Evolutionary conservation across 768 basidiomycete genomes (phyloP), one percentile per base, ranked within the genome.

Genomic region (Boletus tylopilopsis): DNA sequence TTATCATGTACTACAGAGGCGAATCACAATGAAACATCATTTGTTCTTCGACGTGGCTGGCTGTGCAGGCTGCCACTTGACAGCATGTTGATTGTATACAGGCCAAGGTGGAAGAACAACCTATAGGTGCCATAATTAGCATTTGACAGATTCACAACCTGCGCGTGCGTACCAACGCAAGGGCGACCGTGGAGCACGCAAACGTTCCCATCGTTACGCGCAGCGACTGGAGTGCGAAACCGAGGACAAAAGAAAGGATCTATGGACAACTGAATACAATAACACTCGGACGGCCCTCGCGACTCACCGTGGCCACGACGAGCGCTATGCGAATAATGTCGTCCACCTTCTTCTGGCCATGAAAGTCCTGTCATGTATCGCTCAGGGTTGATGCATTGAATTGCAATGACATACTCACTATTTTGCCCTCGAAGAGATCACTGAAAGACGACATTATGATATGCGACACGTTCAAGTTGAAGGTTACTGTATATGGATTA

Each of bases 21-120:
- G 16, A 23, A 47, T 34, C 3, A 52, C 22, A 7, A 33, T 11
- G n/a, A 30, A 39, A 30, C 34, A 45, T 62, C 51, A 60, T 48
- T 60, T 57, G 4, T 44, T 59, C 49, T 64, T 61, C 23, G 64
- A 49, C 50, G 53, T 10, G 10, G 27, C 18, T 2, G 60, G 50
- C n/a, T 62, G 62, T 39, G 56, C n/a, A 15, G 60, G 24, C 36
- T 54, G 52, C 62, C 63, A 63, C 36, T 63, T 43, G 42, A 63
- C 51, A 4, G 62, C 51, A 30, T 63, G 48, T 18, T 37, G 37
- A 23, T 63, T 65, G 33, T 53, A 63, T 66, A 78, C 69, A 0
- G 81, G 77, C 88, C 88, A 90, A 9, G 82, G 82, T 0, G 87
- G 88, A 5, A 90, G 51, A 12, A 82, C 71, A 40, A 74, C 64